phyloP scores from a whole-genome alignment of 2,329 filamentous ascomycete genomes.

The Colletotrichum australisinense region DNA sequence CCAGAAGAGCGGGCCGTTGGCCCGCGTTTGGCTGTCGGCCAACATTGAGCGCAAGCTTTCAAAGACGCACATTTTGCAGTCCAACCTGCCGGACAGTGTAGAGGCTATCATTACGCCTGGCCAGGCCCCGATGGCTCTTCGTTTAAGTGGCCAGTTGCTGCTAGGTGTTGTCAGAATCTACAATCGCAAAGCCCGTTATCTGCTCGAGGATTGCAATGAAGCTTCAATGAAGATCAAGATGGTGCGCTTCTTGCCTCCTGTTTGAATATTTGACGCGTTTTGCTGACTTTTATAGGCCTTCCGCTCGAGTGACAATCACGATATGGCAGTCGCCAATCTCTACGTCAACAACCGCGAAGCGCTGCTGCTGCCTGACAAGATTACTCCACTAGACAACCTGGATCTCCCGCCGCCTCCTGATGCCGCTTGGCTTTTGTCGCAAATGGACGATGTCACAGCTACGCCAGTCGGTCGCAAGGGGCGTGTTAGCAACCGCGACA shows the following conservation, averaged over 20 bases:
- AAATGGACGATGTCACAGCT: constrained; percentile 72
- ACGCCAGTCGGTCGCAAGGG: constrained; percentile 67
- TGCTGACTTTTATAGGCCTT: constrained; percentile 77
- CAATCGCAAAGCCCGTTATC: constrained; percentile 94
- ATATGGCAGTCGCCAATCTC: constrained; percentile 81
- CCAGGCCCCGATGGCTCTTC: constrained; percentile 93
- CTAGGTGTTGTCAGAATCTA: constrained; percentile 98
- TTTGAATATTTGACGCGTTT: constrained; percentile 2
- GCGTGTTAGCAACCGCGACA: constrained; percentile 70
- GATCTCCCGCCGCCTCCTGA: constrained; percentile 86
- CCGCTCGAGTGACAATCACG: constrained; percentile 92
- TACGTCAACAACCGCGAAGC: constrained; percentile 86
- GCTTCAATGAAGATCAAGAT: constrained; percentile 98
- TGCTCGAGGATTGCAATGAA: constrained; percentile 97
- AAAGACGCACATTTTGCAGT: constrained; percentile 94
- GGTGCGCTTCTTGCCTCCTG: constrained; percentile 63
- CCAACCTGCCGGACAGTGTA: constrained; percentile 94
- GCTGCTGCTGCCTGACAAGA: constrained; percentile 88
- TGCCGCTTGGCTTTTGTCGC: constrained; percentile 84
- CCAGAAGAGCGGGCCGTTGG: constrained; percentile 95
- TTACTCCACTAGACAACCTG: constrained; percentile 89
- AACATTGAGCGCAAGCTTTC: constrained; percentile 98
- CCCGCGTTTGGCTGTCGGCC: constrained; percentile 97
- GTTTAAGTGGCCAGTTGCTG: constrained; percentile 91
- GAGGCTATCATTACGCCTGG: constrained; percentile 93